These are phyloP conservation scores for Solanum ossicruentum DNA, from an alignment of 257 asterid genomes.

Conservation along the genomic window DNA sequence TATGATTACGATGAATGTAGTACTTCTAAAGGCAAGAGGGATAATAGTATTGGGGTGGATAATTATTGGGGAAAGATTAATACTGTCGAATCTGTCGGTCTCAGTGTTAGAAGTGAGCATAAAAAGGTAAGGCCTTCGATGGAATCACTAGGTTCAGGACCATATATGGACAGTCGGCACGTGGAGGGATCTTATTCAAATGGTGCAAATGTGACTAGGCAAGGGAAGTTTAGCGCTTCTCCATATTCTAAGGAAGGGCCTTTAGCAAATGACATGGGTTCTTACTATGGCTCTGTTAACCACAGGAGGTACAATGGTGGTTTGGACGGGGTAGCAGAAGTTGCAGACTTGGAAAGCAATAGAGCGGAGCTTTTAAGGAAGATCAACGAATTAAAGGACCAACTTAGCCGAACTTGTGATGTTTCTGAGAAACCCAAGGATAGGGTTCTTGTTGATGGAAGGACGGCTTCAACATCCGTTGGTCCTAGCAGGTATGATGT, in stretches of 20 bases:
- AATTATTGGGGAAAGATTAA: slow-evolving; percentile 16
- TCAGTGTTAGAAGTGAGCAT: slow-evolving; percentile 12
- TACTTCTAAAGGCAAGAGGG: slow-evolving; percentile 14
- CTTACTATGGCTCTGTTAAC: slow-evolving; percentile 39
- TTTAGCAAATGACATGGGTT: slow-evolving; percentile 30
- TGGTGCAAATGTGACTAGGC: slow-evolving; percentile 16
- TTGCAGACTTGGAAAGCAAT: slow-evolving; percentile 50
- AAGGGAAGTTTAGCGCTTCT: slow-evolving; percentile 26
- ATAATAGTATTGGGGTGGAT: slow-evolving; percentile 14
- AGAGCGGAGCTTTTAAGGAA: slow-evolving; percentile 70
- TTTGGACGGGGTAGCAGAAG: slow-evolving; percentile 34
- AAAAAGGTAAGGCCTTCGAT: slow-evolving; percentile 25
- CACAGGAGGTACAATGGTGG: slow-evolving; percentile 30
- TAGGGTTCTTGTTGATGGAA: slow-evolving; percentile 16
- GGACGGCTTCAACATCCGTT: slow-evolving; percentile 23
- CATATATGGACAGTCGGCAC: slow-evolving; percentile 17
- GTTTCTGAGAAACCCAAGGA: slow-evolving; percentile 40
- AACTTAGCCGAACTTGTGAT: slow-evolving; percentile 56
- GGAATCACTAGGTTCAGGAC: slow-evolving; percentile 39
- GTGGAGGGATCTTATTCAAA: slow-evolving; percentile 9
- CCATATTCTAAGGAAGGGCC: slow-evolving; percentile 47
- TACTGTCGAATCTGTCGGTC: slow-evolving; percentile 21
- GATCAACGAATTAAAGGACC: slow-evolving; percentile 72
- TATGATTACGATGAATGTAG: slow-evolving; percentile 20
- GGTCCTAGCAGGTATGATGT: slow-evolving; percentile 31